Evolutionary conservation across 2,329 filamentous ascomycete species (phyloP).

Genomic region (Pseudopyrenochaeta lycopersici): DNA sequence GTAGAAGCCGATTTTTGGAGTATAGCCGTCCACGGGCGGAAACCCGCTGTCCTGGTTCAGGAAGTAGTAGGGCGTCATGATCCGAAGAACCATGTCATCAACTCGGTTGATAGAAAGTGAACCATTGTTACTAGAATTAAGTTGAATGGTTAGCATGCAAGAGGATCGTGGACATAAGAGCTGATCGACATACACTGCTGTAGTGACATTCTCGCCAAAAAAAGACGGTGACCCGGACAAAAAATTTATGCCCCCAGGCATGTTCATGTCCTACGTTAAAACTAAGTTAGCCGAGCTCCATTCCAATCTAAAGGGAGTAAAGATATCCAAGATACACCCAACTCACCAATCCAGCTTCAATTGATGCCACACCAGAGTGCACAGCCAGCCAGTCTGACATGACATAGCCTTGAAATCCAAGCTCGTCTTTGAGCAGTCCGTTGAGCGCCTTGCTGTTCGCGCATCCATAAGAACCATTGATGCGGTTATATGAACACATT

Average conservation of each 20-base stretch:
- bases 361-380: constrained; percentile 53
- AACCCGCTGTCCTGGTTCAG: constrained; percentile 50
- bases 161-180: neutral
- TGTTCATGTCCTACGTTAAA: constrained; percentile 52
- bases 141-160: neutral
- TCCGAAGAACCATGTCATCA: constrained; percentile 57
- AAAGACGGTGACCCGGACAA: constrained; percentile 23
- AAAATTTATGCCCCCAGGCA: constrained; percentile 46
- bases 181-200: constrained; percentile 26
- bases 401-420: constrained; percentile 58
- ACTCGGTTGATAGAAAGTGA: constrained; percentile 50
- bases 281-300: too few species aligned
- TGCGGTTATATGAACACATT: constrained; percentile 64
- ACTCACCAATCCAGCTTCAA: constrained; percentile 54
- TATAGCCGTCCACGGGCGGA: constrained; percentile 44
- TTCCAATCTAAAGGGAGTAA: neutral
- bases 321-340: neutral
- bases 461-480: constrained; percentile 43
- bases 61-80: constrained; percentile 57
- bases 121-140: constrained; percentile 44
- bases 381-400: constrained; percentile 57
- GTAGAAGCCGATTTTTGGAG: constrained; percentile 32
- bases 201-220: constrained; percentile 51
- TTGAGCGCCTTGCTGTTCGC: constrained; percentile 55
- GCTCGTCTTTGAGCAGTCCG: constrained; percentile 60